Conservation (phyloP, 768 basidiomycete genomes). For the Candolleomyces efflorescens region DNA sequence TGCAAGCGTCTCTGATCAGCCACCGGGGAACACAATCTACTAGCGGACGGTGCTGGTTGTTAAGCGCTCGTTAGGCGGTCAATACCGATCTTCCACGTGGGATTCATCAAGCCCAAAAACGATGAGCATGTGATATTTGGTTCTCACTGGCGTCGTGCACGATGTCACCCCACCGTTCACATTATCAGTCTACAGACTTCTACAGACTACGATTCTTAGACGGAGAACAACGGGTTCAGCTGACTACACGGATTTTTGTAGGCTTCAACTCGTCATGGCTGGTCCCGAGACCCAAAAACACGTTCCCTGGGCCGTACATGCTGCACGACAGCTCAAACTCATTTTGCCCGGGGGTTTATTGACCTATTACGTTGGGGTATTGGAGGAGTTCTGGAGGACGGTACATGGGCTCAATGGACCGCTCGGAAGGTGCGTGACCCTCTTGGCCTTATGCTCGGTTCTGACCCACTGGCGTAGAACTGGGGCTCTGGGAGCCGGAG, state of each 20-base stretch:
- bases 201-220: no score
- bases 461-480: constrained; percentile 32
- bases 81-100: no score
- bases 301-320: constrained; percentile 39
- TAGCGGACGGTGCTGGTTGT: no score
- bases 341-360: constrained; percentile 63
- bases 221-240: not conserved
- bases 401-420: constrained; percentile 32
- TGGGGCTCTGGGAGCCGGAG: constrained; percentile 49
- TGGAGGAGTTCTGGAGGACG: constrained; percentile 45
- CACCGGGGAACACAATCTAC: no score
- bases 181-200: no score
- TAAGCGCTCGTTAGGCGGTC: no score
- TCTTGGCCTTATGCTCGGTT: not conserved
- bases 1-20: no score
- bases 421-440: constrained; percentile 50
- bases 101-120: no score
- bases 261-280: not conserved
- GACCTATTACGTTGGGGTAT: constrained; percentile 60
- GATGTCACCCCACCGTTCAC: no score
- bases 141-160: no score
- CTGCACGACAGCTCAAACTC: constrained; percentile 68
- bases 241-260: not conserved
- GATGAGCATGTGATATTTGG: no score
- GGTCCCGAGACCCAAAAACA: constrained; percentile 18